Evolutionary conservation across 1,139 yeast species (phyloP).

Genomic region (Taphrina deformans): DNA sequence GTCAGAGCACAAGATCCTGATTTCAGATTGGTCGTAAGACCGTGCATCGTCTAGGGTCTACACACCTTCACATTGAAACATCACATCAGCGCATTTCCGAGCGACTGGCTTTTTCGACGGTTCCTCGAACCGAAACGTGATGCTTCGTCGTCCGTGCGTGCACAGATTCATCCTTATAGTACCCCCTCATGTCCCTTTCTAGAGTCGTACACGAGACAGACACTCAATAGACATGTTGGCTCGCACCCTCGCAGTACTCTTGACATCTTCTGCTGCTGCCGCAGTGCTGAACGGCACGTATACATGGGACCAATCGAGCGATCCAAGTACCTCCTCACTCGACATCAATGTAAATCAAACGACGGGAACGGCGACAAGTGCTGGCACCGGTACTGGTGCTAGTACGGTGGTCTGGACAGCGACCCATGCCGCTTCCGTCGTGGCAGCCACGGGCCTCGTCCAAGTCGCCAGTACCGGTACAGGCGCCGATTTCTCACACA

Average conservation of each 20-base stretch:
- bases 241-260: neutral
- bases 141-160: too few species aligned
- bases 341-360: neutral
- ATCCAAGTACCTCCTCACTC: neutral
- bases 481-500: neutral
- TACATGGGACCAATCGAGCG: neutral
- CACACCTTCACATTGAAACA: too few species aligned
- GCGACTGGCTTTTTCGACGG: too few species aligned
- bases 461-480: neutral
- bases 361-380: neutral
- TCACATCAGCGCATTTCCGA: too few species aligned
- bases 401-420: neutral
- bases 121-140: too few species aligned
- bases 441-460: neutral
- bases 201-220: too few species aligned
- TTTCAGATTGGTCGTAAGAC: too few species aligned
- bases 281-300: neutral
- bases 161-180: too few species aligned
- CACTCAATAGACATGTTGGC: too few species aligned
- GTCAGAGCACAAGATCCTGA: neutral
- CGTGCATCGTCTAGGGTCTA: too few species aligned
- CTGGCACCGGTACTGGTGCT: neutral
- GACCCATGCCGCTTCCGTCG: neutral
- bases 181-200: too few species aligned
- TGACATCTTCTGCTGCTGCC: neutral